These are phyloP conservation scores for Hericium alpestre DNA, from an alignment of 768 basidiomycete genomes.

Conservation along the genomic window DNA sequence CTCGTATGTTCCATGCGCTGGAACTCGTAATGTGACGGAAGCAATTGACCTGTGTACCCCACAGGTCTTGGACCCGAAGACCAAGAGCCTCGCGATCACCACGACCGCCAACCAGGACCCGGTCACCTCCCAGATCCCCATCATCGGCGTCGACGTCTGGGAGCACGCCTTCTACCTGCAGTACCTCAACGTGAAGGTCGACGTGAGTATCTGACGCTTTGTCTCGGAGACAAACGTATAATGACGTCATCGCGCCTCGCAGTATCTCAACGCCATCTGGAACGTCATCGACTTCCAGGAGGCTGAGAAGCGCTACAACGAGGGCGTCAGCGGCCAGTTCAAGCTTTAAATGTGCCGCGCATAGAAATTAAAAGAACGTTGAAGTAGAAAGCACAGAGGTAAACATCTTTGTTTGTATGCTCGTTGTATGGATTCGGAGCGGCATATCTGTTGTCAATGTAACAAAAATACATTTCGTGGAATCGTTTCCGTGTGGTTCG, in stretches of 20 bases:
- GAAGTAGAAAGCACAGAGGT: no score
- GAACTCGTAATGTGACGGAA: neutral
- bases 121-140: conserved; percentile 72
- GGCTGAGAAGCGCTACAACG: conserved; percentile 53
- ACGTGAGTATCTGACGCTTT: conserved; percentile 44
- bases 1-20: conserved; percentile 38
- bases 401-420: no score
- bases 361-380: neutral
- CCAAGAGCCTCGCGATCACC: conserved; percentile 75
- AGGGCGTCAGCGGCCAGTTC: conserved; percentile 17
- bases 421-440: no score
- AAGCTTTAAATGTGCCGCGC: neutral
- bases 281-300: conserved; percentile 93
- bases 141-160: conserved; percentile 97
- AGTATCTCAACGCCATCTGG: conserved; percentile 96
- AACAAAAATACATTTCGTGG: no score
- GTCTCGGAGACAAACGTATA: neutral
- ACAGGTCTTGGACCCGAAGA: conserved; percentile 59
- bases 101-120: conserved; percentile 98
- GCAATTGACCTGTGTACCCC: neutral
- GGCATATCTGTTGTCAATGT: no score
- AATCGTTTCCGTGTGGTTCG: no score
- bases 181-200: conserved; percentile 89
- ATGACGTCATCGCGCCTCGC: conserved; percentile 1
- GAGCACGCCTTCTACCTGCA: conserved; percentile 55